These are phyloP conservation scores for Sorghum bicolor DNA, from an alignment of 176 grass and related monocot species.

Conservation along the genomic window Sorghum_bicolor_NCBIv3 NC_012874.2:2137501-2138000, in stretches of 20 bases:
- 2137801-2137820: slow-evolving; percentile 10
- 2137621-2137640: slow-evolving; percentile 43
- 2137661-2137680: slow-evolving; percentile 2
- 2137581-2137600: neutral
- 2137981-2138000: no score
- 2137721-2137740: neutral
- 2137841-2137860: no score
- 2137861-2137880: no score
- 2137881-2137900: no score
- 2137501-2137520: slow-evolving; percentile 17
- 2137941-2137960: no score
- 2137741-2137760: slow-evolving; percentile 19
- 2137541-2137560: slow-evolving; percentile 24
- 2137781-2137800: slow-evolving; percentile 27
- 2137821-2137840: slow-evolving; percentile 11
- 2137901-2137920: no score
- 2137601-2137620: slow-evolving; percentile 29
- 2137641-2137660: neutral
- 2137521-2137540: slow-evolving; percentile 44
- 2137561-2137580: neutral
- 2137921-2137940: no score
- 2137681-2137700: neutral
- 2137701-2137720: neutral
- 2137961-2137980: no score
- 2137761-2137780: slow-evolving; percentile 29